Conservation (phyloP, 352 stramenopile genomes). For the Paralagenidium karlingii region DNA sequence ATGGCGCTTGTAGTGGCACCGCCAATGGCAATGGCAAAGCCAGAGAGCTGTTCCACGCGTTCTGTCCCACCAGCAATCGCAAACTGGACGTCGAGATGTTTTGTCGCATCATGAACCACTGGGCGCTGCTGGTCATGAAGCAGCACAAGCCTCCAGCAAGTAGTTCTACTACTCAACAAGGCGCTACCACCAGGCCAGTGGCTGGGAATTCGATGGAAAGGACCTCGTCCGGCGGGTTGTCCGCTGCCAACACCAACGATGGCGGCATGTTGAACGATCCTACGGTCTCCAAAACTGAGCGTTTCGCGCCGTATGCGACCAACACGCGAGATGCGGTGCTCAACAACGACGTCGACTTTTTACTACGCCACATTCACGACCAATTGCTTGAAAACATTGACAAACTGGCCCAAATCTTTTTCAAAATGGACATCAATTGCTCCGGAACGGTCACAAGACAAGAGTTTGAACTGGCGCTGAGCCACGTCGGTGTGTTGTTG, state of each 20-base stretch:
- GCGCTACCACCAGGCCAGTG: too few relatives aligned
- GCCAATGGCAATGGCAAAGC: not conserved
- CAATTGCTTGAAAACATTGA: constrained; percentile 32
- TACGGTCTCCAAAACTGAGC: not conserved
- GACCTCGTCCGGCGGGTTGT: too few relatives aligned
- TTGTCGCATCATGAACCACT: constrained; percentile 71
- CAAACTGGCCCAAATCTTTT: constrained; percentile 63
- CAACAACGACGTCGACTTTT: constrained; percentile 22
- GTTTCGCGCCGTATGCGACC: too few relatives aligned
- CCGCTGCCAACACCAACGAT: too few relatives aligned
- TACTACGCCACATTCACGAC: constrained; percentile 46
- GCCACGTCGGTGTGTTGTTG: constrained; percentile 60
- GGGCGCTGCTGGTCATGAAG: constrained; percentile 48
- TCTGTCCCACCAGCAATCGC: constrained; percentile 45
- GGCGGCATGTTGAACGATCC: not conserved
- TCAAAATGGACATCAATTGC: constrained; percentile 69
- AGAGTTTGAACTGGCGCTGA: constrained; percentile 57
- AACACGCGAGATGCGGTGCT: too few relatives aligned
- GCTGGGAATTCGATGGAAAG: too few relatives aligned
- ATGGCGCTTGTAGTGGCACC: not conserved
- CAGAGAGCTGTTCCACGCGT: constrained; percentile 50
- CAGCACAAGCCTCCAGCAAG: too few relatives aligned
- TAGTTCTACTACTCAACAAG: too few relatives aligned
- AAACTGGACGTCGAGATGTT: constrained; percentile 75
- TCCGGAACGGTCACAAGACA: constrained; percentile 42